Evolutionary conservation across 495 filamentous ascomycete species (phyloP).

Genomic region (Baudoinia panamericana): DNA sequence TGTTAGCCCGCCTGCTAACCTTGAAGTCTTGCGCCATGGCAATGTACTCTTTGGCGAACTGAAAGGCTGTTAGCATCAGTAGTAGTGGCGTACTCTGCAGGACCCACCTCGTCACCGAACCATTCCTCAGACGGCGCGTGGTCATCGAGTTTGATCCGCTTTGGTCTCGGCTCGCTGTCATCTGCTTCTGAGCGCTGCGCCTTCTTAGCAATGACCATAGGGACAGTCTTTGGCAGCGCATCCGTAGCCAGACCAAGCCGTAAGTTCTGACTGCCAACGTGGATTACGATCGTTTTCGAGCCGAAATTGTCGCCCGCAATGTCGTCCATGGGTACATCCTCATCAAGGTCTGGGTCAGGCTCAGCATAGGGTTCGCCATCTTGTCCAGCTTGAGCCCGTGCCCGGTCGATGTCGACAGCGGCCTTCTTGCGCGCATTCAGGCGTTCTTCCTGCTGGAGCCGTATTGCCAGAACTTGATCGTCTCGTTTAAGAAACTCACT

Average conservation of each 20-base stretch:
- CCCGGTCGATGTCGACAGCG: slow-evolving; percentile 76
- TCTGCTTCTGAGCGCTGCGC: slow-evolving; percentile 67
- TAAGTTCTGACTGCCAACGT: slow-evolving; percentile 95
- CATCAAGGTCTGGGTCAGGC: slow-evolving; percentile 44
- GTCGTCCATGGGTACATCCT: slow-evolving; percentile 45
- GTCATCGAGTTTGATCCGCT: slow-evolving; percentile 62
- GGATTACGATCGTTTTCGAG: slow-evolving; percentile 89
- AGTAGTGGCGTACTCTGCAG: too few species aligned
- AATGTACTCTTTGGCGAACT: slow-evolving; percentile 65
- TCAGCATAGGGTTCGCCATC: slow-evolving; percentile 36
- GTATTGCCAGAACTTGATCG: slow-evolving; percentile 81
- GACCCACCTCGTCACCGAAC: slow-evolving; percentile 72
- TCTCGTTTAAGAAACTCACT: slow-evolving; percentile 97
- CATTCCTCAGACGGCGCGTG: slow-evolving; percentile 52
- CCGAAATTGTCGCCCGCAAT: slow-evolving; percentile 35
- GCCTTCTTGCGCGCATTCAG: slow-evolving; percentile 64
- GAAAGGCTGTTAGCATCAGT: background rate
- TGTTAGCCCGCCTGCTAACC: slow-evolving; percentile 78
- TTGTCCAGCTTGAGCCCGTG: slow-evolving; percentile 53
- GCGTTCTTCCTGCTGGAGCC: slow-evolving; percentile 71
- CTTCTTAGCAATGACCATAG: slow-evolving; percentile 79
- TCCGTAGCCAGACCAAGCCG: slow-evolving; percentile 87
- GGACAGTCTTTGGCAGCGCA: slow-evolving; percentile 82
- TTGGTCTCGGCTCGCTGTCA: slow-evolving; percentile 64
- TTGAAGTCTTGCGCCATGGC: slow-evolving; percentile 78